Evolutionary conservation across 192 early-diverging fungal species (phyloP), one percentile per base, ranked within the genome.

Genomic region (Dispira parvispora): DNA sequence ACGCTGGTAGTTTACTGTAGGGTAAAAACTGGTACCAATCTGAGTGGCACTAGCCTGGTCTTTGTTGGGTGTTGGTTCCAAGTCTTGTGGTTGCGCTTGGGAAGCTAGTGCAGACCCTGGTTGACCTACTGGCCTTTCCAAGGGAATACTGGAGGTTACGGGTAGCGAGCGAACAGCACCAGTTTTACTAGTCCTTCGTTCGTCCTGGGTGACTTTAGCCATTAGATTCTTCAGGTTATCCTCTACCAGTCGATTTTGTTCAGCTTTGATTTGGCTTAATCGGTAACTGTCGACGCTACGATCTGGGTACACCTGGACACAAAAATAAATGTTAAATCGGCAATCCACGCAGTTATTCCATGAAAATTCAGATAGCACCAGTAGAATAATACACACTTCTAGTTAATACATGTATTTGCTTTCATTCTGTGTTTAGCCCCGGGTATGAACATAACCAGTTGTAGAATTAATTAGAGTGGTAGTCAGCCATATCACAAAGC

Each of bases 151-250:
- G 16, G 53, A 3, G 2, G 25, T 21, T 21, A 27, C 53, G 20
- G 53, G 21, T 21, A 28, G 13, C 3, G 53, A 27, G 3, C 2
- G 21, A 25, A 2, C 23, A 13, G 20, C 13, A 28, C 53, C 53
- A 13, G 16, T 14, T 16, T 1, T 9, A 16, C 47, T 4, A 23
- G 47, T 9, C 18, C 18, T 16, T 16, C 21, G 47, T 25, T 57
- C 55, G n/a, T 14, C 20, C 13, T 44, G 14, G 43, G 58, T 45
- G 5, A 61, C 28, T 6, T 61, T 43, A 14, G 45, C 58, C 58
- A 61, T 61, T 4, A 61, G 25, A 44, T 61, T 61, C n/a, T 61
- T 61, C 12, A 61, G 58, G n/a, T 61, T 61, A n/a, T 61, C 58
- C 43, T 61, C 58, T 38, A 61, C 28, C 32, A 61, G n/a, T 16